Base-by-base conservation (phyloP, 768 basidiomycete species). In the Steccherinum ochraceum region DNA sequence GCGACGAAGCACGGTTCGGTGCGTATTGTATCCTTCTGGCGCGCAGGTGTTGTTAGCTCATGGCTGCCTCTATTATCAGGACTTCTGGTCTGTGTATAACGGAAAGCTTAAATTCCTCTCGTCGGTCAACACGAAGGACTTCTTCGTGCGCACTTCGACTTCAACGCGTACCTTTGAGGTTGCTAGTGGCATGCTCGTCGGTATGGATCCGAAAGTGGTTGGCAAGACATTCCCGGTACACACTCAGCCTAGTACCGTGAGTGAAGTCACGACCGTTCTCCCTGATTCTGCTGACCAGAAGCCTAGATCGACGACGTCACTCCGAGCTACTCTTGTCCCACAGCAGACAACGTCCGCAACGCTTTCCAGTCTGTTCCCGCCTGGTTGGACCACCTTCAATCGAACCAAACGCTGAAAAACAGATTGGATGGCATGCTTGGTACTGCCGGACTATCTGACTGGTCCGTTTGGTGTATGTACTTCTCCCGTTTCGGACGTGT, bases 291-390 rank as follows among this genome's bases (percentile, higher is more conserved):
- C n/a, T n/a, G n/a, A n/a, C n/a, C n/a, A n/a, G n/a, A n/a, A n/a
- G n/a, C n/a, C n/a, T 19, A 77, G 76, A 76, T 78, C 7, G 76
- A 78, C 50, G 73, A 74, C 1, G 58, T 78, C 11, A 68, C 73
- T 3, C 76, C 76, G 2, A 67, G 60, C 27, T 78, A 78, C 51
- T 45, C 60, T 2, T 78, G 77, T 55, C 73, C 73, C 2, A 65
- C 60, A 2, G 76, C 76, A 5, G 52, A 69, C 23, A 56, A 60
- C 12, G 60, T 78, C 23, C 70, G 76, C 12, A 49, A 63, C 30
- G 69, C 67, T 0, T 74, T 65, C 53, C 73, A 78, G 48, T 70
- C 68, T 5, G 71, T 74, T 11, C 69, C 76, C 2, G 68, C 68
- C 0, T 78, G 77, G 76, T 72, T 65, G 5, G 66, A 73, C 47